These are phyloP conservation scores for Debaryomyces maramus DNA, from an alignment of 805 yeast genomes.

Conservation along the genomic window DNA sequence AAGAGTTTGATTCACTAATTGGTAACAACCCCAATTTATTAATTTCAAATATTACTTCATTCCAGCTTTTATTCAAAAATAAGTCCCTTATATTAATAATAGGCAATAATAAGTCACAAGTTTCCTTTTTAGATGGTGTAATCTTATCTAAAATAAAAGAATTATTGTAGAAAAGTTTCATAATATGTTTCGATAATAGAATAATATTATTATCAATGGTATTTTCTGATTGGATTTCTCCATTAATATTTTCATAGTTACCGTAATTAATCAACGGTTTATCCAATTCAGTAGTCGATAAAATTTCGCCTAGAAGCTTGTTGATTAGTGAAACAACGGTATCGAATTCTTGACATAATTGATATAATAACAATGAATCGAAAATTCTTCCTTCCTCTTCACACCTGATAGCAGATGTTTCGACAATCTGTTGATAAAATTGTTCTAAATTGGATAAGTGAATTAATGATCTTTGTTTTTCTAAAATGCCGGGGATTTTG, in stretches of 20 bases:
- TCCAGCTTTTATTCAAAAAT: slow-evolving; percentile 59
- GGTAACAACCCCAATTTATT: slow-evolving; percentile 69
- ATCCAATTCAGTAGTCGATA: slow-evolving; percentile 69
- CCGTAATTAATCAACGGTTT: slow-evolving; percentile 50
- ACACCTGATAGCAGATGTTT: slow-evolving; percentile 80
- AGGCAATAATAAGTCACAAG: slow-evolving; percentile 62
- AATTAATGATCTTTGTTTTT: slow-evolving; percentile 68
- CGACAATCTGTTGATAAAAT: slow-evolving; percentile 71
- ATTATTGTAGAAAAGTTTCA: slow-evolving; percentile 52
- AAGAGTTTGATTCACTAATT: slow-evolving; percentile 43
- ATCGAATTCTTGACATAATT: slow-evolving; percentile 83
- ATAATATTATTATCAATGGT: slow-evolving; percentile 50
- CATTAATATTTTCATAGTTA: slow-evolving; percentile 36
- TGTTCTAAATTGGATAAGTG: slow-evolving; percentile 56
- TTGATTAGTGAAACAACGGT: slow-evolving; percentile 76
- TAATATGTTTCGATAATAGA: slow-evolving; percentile 44
- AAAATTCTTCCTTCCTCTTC: slow-evolving; percentile 87
- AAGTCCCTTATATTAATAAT: slow-evolving; percentile 66
- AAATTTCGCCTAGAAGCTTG: slow-evolving; percentile 72
- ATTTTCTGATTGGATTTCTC: slow-evolving; percentile 30
- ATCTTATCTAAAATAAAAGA: slow-evolving; percentile 59
- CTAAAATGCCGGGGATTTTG: slow-evolving; percentile 80
- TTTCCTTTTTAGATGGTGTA: slow-evolving; percentile 55
- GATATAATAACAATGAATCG: slow-evolving; percentile 84
- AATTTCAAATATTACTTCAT: slow-evolving; percentile 53